Evolutionary conservation across 2,329 filamentous ascomycete genomes (phyloP).

Genomic region (Thermoascus crustaceus): DNA sequence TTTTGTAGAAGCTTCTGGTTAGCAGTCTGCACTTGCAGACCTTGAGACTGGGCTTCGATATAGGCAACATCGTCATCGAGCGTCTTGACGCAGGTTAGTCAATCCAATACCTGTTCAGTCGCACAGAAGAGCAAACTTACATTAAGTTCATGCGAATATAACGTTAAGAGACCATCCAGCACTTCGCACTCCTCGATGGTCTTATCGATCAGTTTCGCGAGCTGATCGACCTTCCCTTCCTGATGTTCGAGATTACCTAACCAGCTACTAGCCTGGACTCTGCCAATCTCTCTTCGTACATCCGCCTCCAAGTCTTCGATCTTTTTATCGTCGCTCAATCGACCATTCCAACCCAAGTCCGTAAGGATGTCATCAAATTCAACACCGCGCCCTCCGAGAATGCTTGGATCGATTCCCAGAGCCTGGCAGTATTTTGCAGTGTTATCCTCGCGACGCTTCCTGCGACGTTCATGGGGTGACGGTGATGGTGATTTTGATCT

Average conservation of each 20-base stretch:
- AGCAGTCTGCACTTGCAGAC: slow-evolving; percentile 90
- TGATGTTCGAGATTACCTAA: slow-evolving; percentile 74
- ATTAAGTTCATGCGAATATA: slow-evolving; percentile 90
- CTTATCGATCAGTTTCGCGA: slow-evolving; percentile 76
- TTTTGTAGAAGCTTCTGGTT: slow-evolving; percentile 92
- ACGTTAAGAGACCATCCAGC: slow-evolving; percentile 82
- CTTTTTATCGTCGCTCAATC: slow-evolving; percentile 63
- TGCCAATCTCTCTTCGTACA: slow-evolving; percentile 77
- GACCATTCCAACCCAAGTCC: slow-evolving; percentile 82
- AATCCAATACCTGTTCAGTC: slow-evolving; percentile 3
- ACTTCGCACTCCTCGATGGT: slow-evolving; percentile 95
- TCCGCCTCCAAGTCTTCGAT: slow-evolving; percentile 76
- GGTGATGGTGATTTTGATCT: slow-evolving; percentile 31
- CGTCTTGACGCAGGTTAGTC: slow-evolving; percentile 50
- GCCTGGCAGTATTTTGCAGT: slow-evolving; percentile 69
- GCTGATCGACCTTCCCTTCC: slow-evolving; percentile 79
- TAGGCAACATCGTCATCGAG: slow-evolving; percentile 93
- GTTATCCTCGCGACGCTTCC: slow-evolving; percentile 60
- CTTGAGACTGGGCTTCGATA: slow-evolving; percentile 94
- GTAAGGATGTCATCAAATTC: slow-evolving; percentile 78
- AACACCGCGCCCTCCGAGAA: slow-evolving; percentile 67
- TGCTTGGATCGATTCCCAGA: slow-evolving; percentile 65
- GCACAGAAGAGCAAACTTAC: slow-evolving; percentile 44
- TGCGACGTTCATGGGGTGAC: slow-evolving; percentile 44
- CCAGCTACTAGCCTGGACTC: slow-evolving; percentile 89